These are phyloP conservation scores for Hyaloscypha finlandica DNA, from an alignment of 495 filamentous ascomycete genomes.

Conservation along the genomic window DNA sequence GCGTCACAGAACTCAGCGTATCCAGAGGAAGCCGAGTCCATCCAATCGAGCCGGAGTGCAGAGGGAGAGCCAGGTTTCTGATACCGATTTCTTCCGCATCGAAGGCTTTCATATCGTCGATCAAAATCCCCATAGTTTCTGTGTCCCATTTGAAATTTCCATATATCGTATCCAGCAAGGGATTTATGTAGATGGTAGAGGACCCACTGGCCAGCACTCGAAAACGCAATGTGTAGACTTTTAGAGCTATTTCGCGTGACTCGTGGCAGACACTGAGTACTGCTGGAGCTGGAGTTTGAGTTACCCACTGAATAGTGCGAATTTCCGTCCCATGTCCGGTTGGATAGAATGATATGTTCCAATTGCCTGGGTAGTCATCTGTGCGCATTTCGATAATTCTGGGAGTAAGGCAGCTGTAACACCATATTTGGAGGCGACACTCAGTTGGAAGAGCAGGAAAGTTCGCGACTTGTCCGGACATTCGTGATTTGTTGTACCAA, in stretches of 20 bases:
- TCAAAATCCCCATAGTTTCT: not conserved
- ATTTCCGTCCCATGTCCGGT: not conserved
- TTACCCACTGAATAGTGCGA: not conserved
- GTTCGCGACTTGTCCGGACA: not conserved
- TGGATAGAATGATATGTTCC: not conserved
- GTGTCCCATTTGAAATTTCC: not conserved
- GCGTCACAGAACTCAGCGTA: not conserved
- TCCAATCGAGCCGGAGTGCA: not conserved
- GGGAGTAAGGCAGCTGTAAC: not conserved
- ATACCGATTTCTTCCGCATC: not conserved
- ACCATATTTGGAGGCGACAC: not conserved
- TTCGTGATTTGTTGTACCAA: not conserved
- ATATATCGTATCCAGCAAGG: not conserved
- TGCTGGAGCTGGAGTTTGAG: not conserved
- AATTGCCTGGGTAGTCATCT: not conserved
- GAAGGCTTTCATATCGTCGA: not conserved
- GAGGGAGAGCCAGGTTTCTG: not conserved
- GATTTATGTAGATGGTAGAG: not conserved
- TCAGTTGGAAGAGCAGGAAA: not conserved
- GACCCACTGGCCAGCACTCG: not conserved
- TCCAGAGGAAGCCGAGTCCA: not conserved
- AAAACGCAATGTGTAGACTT: not conserved
- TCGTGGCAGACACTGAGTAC: not conserved
- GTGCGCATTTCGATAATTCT: not conserved
- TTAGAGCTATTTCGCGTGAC: not conserved